phyloP scores from a whole-genome alignment of 371 early-diverging fungal species.

The Rhizomucor miehei region DNA sequence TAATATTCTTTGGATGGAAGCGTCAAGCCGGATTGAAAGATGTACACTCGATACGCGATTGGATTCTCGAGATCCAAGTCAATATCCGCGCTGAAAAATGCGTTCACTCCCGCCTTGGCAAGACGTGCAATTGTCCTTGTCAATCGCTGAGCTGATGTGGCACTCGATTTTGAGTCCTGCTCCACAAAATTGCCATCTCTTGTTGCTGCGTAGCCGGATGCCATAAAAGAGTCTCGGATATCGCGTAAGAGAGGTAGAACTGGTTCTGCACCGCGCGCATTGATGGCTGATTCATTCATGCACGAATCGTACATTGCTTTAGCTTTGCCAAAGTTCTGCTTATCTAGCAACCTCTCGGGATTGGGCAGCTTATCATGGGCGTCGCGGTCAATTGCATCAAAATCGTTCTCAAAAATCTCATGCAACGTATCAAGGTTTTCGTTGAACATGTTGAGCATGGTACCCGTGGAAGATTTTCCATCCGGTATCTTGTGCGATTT shows the following conservation, averaged over 20 bases:
- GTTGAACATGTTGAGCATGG: constrained; percentile 21
- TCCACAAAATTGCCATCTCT: neutral
- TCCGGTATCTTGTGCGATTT: constrained; percentile 48
- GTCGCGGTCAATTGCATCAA: constrained; percentile 11
- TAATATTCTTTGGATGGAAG: constrained; percentile 60
- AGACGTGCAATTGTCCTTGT: constrained; percentile 14
- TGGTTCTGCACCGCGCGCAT: constrained; percentile 44
- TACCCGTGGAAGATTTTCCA: constrained; percentile 41
- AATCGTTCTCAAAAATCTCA: constrained; percentile 38
- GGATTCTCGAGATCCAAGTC: constrained; percentile 51
- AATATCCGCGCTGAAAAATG: constrained; percentile 30
- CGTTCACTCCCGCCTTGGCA: constrained; percentile 9
- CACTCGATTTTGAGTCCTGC: neutral
- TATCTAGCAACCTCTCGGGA: constrained; percentile 34
- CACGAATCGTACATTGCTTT: constrained; percentile 50
- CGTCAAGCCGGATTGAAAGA: constrained; percentile 51
- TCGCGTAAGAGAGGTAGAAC: constrained; percentile 37
- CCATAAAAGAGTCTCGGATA: constrained; percentile 21
- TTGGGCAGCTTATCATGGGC: constrained; percentile 30
- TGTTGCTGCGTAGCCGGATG: neutral
- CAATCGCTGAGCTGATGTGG: constrained; percentile 3
- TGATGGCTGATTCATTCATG: constrained; percentile 53
- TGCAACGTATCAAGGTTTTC: constrained; percentile 66
- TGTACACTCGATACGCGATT: constrained; percentile 25
- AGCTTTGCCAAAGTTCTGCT: constrained; percentile 50